Percentiles rank a stretch among this genome's conserved stretches.
Conservation (phyloP, 179 eudicot species). For the Vitellaria paradoxa region DNA sequence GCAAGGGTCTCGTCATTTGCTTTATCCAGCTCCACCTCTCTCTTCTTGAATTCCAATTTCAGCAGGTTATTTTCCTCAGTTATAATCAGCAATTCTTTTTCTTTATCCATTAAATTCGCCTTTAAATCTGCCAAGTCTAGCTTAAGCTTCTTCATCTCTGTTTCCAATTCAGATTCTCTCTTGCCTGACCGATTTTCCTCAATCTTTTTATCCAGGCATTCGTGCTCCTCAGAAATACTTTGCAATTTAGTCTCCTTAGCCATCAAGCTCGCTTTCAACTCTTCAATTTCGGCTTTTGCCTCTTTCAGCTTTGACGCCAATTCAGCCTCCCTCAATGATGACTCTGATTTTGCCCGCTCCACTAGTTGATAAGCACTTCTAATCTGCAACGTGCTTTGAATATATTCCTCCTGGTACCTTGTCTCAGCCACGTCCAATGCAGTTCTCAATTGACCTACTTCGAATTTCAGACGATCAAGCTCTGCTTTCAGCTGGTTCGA, state of each 20-base stretch:
- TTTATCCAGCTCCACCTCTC: constrained; percentile 31
- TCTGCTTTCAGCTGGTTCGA: constrained; percentile 36
- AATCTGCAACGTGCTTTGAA: constrained; percentile 70
- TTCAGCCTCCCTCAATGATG: constrained; percentile 44
- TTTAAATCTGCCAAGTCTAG: constrained; percentile 41
- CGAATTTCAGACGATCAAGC: constrained; percentile 43
- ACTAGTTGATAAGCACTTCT: constrained; percentile 76
- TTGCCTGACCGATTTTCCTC: constrained; percentile 25
- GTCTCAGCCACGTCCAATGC: constrained; percentile 69
- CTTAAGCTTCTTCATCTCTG: constrained; percentile 42
- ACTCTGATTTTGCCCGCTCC: constrained; percentile 59
- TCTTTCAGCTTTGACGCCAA: constrained; percentile 38
- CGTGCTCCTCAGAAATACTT: constrained; percentile 21
- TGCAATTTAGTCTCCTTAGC: constrained; percentile 32
- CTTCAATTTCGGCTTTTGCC: constrained; percentile 40
- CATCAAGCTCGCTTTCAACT: constrained; percentile 33
- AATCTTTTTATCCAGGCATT: constrained; percentile 22
- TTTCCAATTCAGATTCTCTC: constrained; percentile 34
- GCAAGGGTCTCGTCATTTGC: constrained; percentile 33
- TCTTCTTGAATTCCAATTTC: constrained; percentile 39
- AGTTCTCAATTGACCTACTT: constrained; percentile 44
- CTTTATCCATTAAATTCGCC: constrained; percentile 46
- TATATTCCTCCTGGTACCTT: constrained; percentile 69
- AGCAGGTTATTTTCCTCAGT: constrained; percentile 59
- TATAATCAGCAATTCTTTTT: constrained; percentile 33